Base-by-base conservation (phyloP, 192 early-diverging fungal genomes). In the Coemansia sp. region DNA sequence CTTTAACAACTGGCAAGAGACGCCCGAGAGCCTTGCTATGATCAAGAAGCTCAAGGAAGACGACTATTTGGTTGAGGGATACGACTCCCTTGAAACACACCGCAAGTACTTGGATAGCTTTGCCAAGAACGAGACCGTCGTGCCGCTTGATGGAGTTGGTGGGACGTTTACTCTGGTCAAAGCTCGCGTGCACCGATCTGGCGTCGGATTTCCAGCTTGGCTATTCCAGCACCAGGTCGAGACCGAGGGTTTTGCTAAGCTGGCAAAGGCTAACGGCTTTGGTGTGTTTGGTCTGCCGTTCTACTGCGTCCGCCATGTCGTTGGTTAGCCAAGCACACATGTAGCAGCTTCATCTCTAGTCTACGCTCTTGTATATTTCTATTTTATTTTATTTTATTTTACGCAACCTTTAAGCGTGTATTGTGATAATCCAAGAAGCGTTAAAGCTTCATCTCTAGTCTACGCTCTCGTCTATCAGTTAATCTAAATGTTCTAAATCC, bases 221-320 rank as follows among this genome's bases (percentile, higher is more conserved):
- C 79, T 88, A 38, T 86, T 87, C 19, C 82, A 87, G 31, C 90
- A 90, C 60, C 83, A 87, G 58, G 86, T 92, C 6, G 90, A 92
- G 64, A 90, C 88, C 36, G 90, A 92, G 76, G 90, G 89, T 0
- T 77, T 92, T 65, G 90, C 88, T 14, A 92, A 89, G 65, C 86
- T 90, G 66, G 89, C 89, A 53, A 89, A 88, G 63, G 84, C 73
- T 0, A 53, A 86, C 38, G 89, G 89, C 0, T 90, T 82, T 60
- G 81, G 79, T 20, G 86, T 90, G 3, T 88, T 69, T 67, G 90
- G 90, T 0, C 74, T 89, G 43, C 90, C 90, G 0, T 84, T 76
- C 36, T 88, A 89, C 42, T 62, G 87, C 35, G 82, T 92, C 7
- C 85, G 86, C 24, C 90, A 92, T 71, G 81, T 81, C 1, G 65